Conservation (phyloP, 1,284 basidiomycete genomes). For the Hymenochaete sp. region DNA sequence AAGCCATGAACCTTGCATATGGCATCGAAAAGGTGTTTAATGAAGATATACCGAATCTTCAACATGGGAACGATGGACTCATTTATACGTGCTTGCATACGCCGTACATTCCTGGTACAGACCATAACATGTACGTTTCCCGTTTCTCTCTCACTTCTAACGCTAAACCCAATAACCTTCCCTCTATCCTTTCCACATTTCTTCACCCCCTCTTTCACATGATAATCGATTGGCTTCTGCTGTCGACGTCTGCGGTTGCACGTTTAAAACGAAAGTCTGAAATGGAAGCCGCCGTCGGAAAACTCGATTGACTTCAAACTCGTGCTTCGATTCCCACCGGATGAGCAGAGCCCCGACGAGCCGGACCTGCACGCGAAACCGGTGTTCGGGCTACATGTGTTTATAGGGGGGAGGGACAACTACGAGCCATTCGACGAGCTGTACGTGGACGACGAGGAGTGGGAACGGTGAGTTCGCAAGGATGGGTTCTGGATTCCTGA, state of each 20-base stretch:
- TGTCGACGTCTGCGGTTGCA: slow-evolving; percentile 8
- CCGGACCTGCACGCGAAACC: slow-evolving; percentile 86
- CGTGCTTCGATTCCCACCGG: slow-evolving; percentile 82
- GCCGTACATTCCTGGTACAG: slow-evolving; percentile 85
- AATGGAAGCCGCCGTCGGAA: slow-evolving; percentile 98
- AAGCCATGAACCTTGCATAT: slow-evolving; percentile 86
- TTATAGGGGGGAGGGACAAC: slow-evolving; percentile 57
- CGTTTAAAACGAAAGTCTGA: slow-evolving; percentile 53
- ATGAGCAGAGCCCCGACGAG: slow-evolving; percentile 38
- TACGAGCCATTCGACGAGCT: slow-evolving; percentile 89
- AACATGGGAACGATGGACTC: slow-evolving; percentile 93
- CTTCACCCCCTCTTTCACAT: no score
- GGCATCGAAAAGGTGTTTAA: slow-evolving; percentile 79
- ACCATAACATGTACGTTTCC: slow-evolving; percentile 68
- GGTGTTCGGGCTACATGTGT: slow-evolving; percentile 75
- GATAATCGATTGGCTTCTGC: no score
- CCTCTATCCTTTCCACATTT: no score
- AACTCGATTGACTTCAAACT: slow-evolving; percentile 98
- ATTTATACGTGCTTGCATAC: slow-evolving; percentile 92
- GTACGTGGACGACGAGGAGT: slow-evolving; percentile 83
- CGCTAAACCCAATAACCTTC: no score
- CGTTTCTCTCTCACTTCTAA: background rate
- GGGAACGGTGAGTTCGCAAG: slow-evolving; percentile 79
- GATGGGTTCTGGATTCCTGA: slow-evolving; percentile 4
- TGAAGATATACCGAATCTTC: slow-evolving; percentile 77